Evolutionary conservation across 805 yeast genomes (phyloP), one percentile per base, ranked within the genome.

Genomic region (Nakazawaea populi): DNA sequence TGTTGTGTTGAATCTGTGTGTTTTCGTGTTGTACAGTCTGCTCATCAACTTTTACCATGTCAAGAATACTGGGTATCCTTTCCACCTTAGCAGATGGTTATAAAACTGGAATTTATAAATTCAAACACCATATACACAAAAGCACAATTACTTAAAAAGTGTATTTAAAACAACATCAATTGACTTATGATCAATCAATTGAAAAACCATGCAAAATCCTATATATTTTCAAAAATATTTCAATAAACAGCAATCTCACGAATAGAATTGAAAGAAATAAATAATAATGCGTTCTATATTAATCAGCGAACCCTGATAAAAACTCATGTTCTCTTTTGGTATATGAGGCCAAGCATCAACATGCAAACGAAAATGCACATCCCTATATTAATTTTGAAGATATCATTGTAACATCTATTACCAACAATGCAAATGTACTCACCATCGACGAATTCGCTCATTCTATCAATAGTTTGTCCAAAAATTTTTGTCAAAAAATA

Each of bases 21-120:
- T 87, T 14, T 77, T 83, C 57, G 62, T 83, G 35, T 67, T 77
- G 44, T 89, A 79, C 71, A 82, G 91, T 59, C 74, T 77, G 45
- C 70, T 88, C 57, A 71, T 90, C 52, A 69, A 74, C 44, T 74
- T 88, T 49, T 94, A 88, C 74, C 76, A 75, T 44, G 60, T 78
- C 61, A 94, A 94, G 72, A 81, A 82, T 56, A 66, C 76, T 5
- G 86, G 88, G 0, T 94, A 88, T 66, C 98, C 98, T 41, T 87
- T 74, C 71, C 73, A 69, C 56, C 71, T 92, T 57, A 61, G 79
- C 51, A 66, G 67, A 46, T 55, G 73, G 28, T 52, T 44, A 31
- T 46, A 40, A 46, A 35, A 7, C 35, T 10, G 12, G 14, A 35
- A 9, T 39, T 39, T 3, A 6, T 32, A 32, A 32, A 32, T 32